Percentiles rank a stretch among this genome's conserved stretches.
These are phyloP conservation scores for Hericium erinaceus DNA, from an alignment of 768 basidiomycete genomes.

Conservation along the genomic window DNA sequence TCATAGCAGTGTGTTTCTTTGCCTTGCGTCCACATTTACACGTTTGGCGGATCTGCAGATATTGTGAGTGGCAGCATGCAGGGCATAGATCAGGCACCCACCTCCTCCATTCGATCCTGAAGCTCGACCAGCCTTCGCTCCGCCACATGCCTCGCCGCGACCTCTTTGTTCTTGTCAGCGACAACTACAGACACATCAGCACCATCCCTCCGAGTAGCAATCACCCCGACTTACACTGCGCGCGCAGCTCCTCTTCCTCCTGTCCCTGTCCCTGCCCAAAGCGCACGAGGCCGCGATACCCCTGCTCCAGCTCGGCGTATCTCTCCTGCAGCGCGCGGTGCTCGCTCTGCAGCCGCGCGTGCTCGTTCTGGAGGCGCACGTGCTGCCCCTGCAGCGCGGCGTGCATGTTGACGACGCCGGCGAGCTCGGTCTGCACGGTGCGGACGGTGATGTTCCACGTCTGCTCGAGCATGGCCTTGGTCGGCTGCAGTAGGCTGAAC, in stretches of 20 bases:
- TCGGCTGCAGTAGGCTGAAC: slow-evolving; percentile 9
- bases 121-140: too few relatives aligned
- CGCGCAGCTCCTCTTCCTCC: too few relatives aligned
- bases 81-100: background rate
- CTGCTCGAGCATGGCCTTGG: slow-evolving; percentile 9
- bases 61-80: background rate
- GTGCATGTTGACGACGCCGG: background rate
- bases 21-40: background rate
- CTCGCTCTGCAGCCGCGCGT: slow-evolving; percentile 1
- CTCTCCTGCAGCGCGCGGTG: slow-evolving; percentile 1
- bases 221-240: too few relatives aligned
- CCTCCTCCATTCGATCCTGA: too few relatives aligned
- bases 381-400: slow-evolving; percentile 1
- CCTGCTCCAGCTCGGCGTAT: background rate
- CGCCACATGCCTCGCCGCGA: too few relatives aligned
- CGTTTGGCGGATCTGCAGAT: background rate
- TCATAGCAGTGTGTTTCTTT: too few relatives aligned
- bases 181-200: too few relatives aligned
- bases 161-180: too few relatives aligned
- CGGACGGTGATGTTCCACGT: slow-evolving; percentile 7
- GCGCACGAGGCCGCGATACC: too few relatives aligned
- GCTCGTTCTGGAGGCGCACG: background rate
- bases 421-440: slow-evolving; percentile 3
- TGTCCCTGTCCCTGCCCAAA: too few relatives aligned
- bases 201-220: too few relatives aligned